Evolutionary conservation across 1,284 basidiomycete genomes (phyloP).

Genomic region (Schizophyllum amplum): DNA sequence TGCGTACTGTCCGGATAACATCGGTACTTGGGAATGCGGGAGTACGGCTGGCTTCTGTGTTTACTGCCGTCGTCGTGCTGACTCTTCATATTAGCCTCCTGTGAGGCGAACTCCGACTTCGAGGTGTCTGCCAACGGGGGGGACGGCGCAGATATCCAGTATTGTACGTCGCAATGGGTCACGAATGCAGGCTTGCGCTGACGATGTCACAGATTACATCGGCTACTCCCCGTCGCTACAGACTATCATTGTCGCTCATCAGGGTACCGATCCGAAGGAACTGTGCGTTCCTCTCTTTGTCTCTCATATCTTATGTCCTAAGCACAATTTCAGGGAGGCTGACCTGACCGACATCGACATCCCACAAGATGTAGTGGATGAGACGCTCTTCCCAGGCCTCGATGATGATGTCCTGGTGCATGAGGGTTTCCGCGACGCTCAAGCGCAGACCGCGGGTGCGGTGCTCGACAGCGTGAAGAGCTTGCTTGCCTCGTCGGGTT

Average conservation of each 20-base stretch:
- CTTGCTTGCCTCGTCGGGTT: slow-evolving; percentile 24
- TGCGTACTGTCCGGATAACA: slow-evolving; percentile 43
- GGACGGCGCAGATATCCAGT: slow-evolving; percentile 25
- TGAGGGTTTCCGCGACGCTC: slow-evolving; percentile 37
- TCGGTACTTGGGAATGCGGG: slow-evolving; percentile 52
- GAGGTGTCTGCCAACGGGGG: slow-evolving; percentile 28
- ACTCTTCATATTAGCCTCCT: slow-evolving; percentile 12
- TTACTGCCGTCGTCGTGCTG: background rate
- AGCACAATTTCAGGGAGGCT: slow-evolving; percentile 22
- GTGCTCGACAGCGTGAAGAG: slow-evolving; percentile 31
- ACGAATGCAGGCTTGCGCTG: background rate
- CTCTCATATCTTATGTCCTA: background rate
- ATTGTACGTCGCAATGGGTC: too few relatives aligned
- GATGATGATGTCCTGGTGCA: slow-evolving; percentile 32
- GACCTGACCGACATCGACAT: slow-evolving; percentile 40
- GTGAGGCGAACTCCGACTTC: slow-evolving; percentile 27
- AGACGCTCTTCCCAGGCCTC: slow-evolving; percentile 40
- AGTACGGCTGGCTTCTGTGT: slow-evolving; percentile 9
- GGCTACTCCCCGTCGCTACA: slow-evolving; percentile 38
- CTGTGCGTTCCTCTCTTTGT: slow-evolving; percentile 22
- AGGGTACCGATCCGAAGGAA: slow-evolving; percentile 40
- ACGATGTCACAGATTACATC: slow-evolving; percentile 27
- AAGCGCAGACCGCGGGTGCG: slow-evolving; percentile 28
- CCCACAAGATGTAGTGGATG: slow-evolving; percentile 24
- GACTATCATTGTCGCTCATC: slow-evolving; percentile 39